Percentiles rank a stretch among this genome's conserved stretches.
Evolutionary conservation across 1,284 basidiomycete species (phyloP).

Genomic region (Cutaneotrichosporon curvatum): DNA sequence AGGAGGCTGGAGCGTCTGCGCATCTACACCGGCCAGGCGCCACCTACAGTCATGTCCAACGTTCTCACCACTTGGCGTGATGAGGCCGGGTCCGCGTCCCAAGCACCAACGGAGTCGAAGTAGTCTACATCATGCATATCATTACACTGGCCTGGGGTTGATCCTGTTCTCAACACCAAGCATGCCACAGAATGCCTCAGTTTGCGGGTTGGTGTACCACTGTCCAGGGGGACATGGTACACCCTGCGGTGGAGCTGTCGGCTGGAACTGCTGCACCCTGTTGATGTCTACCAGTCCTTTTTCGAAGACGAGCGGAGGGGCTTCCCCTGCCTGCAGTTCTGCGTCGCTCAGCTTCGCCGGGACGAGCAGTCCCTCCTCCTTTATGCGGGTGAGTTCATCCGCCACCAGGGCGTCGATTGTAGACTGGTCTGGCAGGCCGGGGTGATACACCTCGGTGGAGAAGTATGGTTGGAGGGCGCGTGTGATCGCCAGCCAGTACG

Average conservation of each 20-base stretch:
- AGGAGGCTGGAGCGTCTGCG: conserved; percentile 73
- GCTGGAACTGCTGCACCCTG: conserved; percentile 63
- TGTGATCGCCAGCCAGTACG: conserved; percentile 88
- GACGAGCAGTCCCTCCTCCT: conserved; percentile 35
- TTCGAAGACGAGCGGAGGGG: conserved; percentile 22
- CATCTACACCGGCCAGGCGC: conserved; percentile 62
- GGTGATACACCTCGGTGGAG: conserved; percentile 51
- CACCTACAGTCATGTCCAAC: conserved; percentile 26
- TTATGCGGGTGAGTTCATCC: conserved; percentile 62
- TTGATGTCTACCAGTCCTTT: conserved; percentile 47
- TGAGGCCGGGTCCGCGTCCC: background rate
- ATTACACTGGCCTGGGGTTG: conserved; percentile 49
- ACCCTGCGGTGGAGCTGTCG: conserved; percentile 60
- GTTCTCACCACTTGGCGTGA: conserved; percentile 37
- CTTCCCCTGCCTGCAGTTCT: background rate
- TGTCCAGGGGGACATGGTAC: conserved; percentile 47
- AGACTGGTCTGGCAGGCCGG: conserved; percentile 58
- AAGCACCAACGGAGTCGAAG: background rate
- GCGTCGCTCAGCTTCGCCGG: conserved; percentile 14
- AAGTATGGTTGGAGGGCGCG: conserved; percentile 77
- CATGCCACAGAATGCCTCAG: conserved; percentile 73
- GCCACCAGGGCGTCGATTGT: conserved; percentile 57
- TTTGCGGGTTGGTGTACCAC: conserved; percentile 86
- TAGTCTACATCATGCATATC: background rate
- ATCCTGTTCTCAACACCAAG: conserved; percentile 73